Evolutionary conservation across 306 rosid genomes (phyloP).

Genomic region (Elaeagnus macrophylla): DNA sequence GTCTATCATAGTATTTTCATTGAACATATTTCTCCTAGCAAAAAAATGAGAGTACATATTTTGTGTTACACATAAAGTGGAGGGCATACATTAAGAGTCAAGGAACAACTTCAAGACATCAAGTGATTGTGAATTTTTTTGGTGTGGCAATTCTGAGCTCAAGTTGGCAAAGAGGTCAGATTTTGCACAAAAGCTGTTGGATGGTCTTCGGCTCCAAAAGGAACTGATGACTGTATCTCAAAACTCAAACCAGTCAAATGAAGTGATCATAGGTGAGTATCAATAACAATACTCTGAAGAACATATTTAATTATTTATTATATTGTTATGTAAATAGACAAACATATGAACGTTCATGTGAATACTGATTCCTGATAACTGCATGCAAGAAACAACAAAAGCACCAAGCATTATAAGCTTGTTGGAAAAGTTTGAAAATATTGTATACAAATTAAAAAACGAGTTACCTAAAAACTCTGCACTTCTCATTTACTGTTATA

Average conservation of each 20-base stretch:
- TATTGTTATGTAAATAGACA: neutral
- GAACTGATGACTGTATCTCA: conserved; percentile 55
- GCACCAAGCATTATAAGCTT: conserved; percentile 1
- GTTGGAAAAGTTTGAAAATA: neutral
- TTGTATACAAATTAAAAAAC: no score
- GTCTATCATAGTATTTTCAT: no score
- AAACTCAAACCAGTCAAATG: conserved; percentile 46
- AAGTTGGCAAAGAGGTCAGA: conserved; percentile 76
- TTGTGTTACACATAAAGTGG: no score
- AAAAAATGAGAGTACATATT: no score
- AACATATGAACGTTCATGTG: neutral
- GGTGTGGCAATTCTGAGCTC: no score
- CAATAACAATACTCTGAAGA: neutral
- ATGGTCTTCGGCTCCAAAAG: conserved; percentile 68
- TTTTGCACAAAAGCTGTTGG: conserved; percentile 92
- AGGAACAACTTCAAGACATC: no score
- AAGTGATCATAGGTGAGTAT: conserved; percentile 49
- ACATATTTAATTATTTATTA: neutral
- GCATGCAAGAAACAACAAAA: conserved; percentile 1
- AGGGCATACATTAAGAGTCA: no score
- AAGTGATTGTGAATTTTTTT: no score
- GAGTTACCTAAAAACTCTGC: no score
- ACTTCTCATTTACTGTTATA: no score
- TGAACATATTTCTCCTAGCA: no score
- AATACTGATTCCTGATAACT: conserved; percentile 4